A percentile compares a stretch with the other conserved stretches of the same genome.
phyloP scores from a whole-genome alignment of 495 filamentous ascomycete genomes.

The Lophiotrema nucula region DNA sequence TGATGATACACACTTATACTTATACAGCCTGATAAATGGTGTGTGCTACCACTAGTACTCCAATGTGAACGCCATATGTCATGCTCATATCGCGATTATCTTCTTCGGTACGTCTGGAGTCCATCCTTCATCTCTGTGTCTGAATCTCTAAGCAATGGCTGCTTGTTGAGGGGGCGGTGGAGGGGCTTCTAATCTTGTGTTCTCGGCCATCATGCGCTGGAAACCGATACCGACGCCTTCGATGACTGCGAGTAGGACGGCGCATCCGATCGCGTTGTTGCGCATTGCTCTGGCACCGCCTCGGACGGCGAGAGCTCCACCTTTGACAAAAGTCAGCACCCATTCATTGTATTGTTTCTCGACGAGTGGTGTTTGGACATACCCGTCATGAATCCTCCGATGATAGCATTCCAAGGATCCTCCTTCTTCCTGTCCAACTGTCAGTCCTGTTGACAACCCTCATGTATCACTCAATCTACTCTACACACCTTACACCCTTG shows the following conservation, averaged over 20 bases:
- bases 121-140: too few relatives aligned
- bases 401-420: constrained; percentile 93
- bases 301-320: constrained; percentile 83
- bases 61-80: too few relatives aligned
- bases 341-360: background rate
- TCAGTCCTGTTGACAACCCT: background rate
- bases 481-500: constrained; percentile 64
- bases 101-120: too few relatives aligned
- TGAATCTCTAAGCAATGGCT: background rate
- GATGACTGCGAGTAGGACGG: constrained; percentile 89
- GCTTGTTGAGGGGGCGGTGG: constrained; percentile 34
- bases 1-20: too few relatives aligned
- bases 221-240: constrained; percentile 97
- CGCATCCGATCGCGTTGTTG: constrained; percentile 94
- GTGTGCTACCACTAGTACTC: too few relatives aligned
- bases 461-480: background rate
- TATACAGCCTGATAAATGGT: too few relatives aligned
- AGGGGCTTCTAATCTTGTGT: constrained; percentile 71
- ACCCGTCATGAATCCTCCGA: constrained; percentile 88
- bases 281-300: constrained; percentile 85
- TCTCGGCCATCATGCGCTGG: constrained; percentile 92
- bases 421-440: constrained; percentile 72
- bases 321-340: constrained; percentile 34
- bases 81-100: too few relatives aligned
- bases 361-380: background rate